Evolutionary conservation across 208 protist genomes (phyloP), one percentile per base, ranked within the genome.

Genomic region (Lotmaria passim): DNA sequence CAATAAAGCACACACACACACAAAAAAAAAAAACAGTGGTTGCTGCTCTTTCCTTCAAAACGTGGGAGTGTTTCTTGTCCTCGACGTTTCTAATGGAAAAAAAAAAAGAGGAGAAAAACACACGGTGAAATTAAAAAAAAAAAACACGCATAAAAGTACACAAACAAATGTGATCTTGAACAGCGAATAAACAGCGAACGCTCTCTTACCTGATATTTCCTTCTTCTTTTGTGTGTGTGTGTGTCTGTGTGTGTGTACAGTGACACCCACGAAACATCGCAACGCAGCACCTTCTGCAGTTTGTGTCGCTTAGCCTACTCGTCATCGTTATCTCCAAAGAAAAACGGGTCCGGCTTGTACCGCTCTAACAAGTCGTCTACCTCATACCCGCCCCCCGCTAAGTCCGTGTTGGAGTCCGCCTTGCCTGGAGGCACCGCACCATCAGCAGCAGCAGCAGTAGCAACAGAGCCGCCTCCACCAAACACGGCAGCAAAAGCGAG

Each of bases 1-100:
- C n/a, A n/a, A n/a, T n/a, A n/a, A n/a, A n/a, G n/a, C 38, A 41
- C 38, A 41, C 17, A 48, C 28, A 65, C 28, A 65, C 28, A 52
- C 17, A 44, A 57, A 53, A 73, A 17, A 70, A 65, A 69, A 44
- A 75, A 53, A 69, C 43, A 75, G n/a, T n/a, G n/a, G n/a, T n/a
- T n/a, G n/a, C n/a, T n/a, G n/a, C n/a, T n/a, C n/a, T n/a, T n/a
- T n/a, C n/a, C n/a, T n/a, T n/a, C n/a, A n/a, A 52, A 14, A 12
- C 36, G 36, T 39, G 36, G 36, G 36, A 39, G 36, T 39, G 36
- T 39, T 39, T 39, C 12, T 12, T 39, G 8, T 14, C 36, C 36
- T 39, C 36, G 12, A 6, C 36, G 12, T 39, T 39, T 12, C 36
- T 36, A 36, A 34, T 38, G 41, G 0, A 64, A 58, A 48, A 55